Base-by-base conservation (phyloP, 116 monocot species). In the Cymodocea nodosa region DNA sequence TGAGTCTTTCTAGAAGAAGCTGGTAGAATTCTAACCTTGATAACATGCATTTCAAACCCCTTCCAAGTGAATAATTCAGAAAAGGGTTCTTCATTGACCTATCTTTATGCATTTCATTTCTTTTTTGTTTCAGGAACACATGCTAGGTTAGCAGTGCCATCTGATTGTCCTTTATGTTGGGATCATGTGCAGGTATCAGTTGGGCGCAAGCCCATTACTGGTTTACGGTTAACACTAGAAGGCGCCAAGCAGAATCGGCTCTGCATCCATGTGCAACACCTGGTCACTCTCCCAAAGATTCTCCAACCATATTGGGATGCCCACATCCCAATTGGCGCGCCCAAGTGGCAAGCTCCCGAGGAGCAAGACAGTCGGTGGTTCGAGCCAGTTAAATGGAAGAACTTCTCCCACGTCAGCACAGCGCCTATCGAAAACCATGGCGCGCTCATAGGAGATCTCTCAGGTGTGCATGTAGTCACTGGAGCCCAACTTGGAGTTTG, bases 351-450 rank as follows among this genome's bases (percentile, higher is more conserved):
- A 3, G 86, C 84, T 4, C 97, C 97, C 0, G 97, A 98, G 68
- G 88, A 91, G 75, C 88, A 98, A 72, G 91, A 98, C 62, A 88
- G 85, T 68, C 73, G 85, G 0, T 98, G 92, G 86, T 91, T 91
- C 53, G 82, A 88, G 60, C 89, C 92, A 3, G 82, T 91, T 0
- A 88, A 83, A 35, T 98, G 91, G 97, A 88, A 86, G 71, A 91
- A 89, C 65, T 91, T 91, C 77, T 85, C 97, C 57, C 88, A 98
- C 69, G 82, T 98, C 20, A 82, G 85, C 52, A 91, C 97, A 8
- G 80, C 88, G 9, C 97, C 89, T 8, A 74, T 98, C 3, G 92
- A 91, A 64, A 57, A 72, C 66, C 67, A 71, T 19, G 88, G 85
- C 22, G 59, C 90, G 18, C 69, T 79, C 66, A 70, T 89, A 3